Evolutionary conservation across 73 alveolate genomes (phyloP).

Genomic region (Breviolum minutum): DNA sequence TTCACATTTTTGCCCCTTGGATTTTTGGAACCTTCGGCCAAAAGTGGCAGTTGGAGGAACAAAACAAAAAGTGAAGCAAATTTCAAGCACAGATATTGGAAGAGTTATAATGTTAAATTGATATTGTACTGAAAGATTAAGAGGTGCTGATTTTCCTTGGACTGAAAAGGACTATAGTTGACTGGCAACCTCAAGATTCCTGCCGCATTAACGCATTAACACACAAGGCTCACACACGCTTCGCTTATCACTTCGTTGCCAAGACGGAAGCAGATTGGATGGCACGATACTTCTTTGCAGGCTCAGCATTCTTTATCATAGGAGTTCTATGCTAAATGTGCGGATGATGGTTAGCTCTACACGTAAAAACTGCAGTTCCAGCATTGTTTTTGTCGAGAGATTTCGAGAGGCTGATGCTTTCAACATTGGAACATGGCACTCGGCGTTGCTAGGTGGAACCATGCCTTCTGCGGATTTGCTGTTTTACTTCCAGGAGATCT

Average conservation of each 20-base stretch:
- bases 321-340: no score
- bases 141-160: no score
- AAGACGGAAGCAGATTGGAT: constrained; percentile 89
- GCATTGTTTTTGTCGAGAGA: no score
- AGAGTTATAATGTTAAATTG: not conserved
- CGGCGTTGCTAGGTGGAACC: constrained; percentile 53
- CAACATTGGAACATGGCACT: not conserved
- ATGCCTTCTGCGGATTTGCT: constrained; percentile 75
- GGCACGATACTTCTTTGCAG: constrained; percentile 88
- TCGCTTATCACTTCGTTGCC: constrained; percentile 74
- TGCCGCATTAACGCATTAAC: not conserved
- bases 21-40: no score
- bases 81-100: not conserved
- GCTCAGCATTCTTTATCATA: not conserved
- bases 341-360: not conserved
- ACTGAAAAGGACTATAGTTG: no score
- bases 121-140: no score
- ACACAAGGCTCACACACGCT: constrained; percentile 47
- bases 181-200: not conserved
- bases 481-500: constrained; percentile 59
- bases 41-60: no score
- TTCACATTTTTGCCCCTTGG: constrained; percentile 54
- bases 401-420: no score
- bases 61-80: not conserved
- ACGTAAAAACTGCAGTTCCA: not conserved